Evolutionary conservation across 2,329 filamentous ascomycete species (phyloP).

Genomic region (Hypoxylon sp.): DNA sequence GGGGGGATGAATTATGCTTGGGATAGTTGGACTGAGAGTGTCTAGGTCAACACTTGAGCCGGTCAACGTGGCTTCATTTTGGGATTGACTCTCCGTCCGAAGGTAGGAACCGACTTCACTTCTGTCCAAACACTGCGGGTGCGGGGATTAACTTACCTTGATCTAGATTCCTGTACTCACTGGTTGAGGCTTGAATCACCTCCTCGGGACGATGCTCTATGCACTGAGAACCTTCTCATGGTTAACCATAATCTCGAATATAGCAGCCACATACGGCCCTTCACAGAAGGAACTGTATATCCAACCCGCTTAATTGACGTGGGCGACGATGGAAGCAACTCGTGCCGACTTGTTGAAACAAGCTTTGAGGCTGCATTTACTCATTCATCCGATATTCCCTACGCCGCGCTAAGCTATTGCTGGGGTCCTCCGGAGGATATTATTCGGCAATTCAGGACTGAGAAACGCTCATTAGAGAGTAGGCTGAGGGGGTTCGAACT

Average conservation of each 20-base stretch:
- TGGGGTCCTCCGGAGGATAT: constrained; percentile 20
- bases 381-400: constrained; percentile 7
- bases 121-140: background rate
- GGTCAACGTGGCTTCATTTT: constrained; percentile 21
- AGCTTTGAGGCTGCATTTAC: constrained; percentile 3
- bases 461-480: constrained; percentile 2
- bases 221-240: constrained; percentile 21
- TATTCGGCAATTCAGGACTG: constrained; percentile 20
- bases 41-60: constrained; percentile 18
- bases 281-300: background rate
- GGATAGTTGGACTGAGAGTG: background rate
- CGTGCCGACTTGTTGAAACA: constrained; percentile 17
- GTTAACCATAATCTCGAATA: background rate
- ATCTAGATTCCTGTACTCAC: constrained; percentile 4
- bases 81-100: constrained; percentile 20
- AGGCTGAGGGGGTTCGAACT: constrained; percentile 11
- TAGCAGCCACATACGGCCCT: background rate
- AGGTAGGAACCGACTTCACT: constrained; percentile 1
- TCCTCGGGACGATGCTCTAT: constrained; percentile 18
- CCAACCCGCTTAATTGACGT: constrained; percentile 25
- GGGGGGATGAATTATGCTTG: too few species aligned
- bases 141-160: background rate
- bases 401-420: constrained; percentile 25
- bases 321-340: background rate
- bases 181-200: constrained; percentile 21